Base-by-base conservation (phyloP, 2,329 filamentous ascomycete genomes). In the Lithohypha guttulata region DNA sequence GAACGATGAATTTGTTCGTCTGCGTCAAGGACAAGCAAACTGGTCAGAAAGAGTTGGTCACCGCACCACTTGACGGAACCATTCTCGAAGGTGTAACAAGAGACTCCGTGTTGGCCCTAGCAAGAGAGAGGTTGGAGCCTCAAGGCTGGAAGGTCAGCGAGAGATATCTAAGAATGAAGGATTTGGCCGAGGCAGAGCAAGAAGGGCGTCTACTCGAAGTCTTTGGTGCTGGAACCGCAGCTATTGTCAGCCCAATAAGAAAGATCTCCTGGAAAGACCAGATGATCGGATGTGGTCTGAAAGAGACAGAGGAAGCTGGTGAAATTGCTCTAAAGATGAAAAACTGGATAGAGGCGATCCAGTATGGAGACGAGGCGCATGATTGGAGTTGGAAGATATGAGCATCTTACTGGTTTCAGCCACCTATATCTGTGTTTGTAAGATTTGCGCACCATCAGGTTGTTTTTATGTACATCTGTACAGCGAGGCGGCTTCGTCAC, bases 1-100 rank as follows among this genome's bases (percentile, higher is more conserved):
- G 91, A 55, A 96, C 91, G 42, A 98, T 98, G 91, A 98, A 98
- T 66, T 78, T 98, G 59, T 98, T 96, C 56, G 80, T 81, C 21
- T 87, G 82, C 28, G 65, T 96, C 53, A 78, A 77, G 65, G 78
- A 93, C 68, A 84, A 83, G 70, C 72, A 83, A 60, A 91, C 85
- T 9, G 91, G 89, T 6, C 75, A 87, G 65, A 89, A 87, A 57
- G 87, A 95, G 68, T 75, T 98, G 38, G 61, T 95, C 54, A 98
- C 91, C n/a, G 85, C 89, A 25, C 91, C 91, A 17, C 73, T 98
- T 10, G 91, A 98, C 59, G 91, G 91, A 35, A 98, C 89, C 20
- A 98, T 98, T 50, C 73, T 98, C 31, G 85, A 93, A 63, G 91
- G 91, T 53, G 86, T 98, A 5, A 95, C 87, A 8, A 73, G 91